These are phyloP conservation scores for Mortierella sp. DNA, from an alignment of 371 early-diverging fungal species.

Conservation along the genomic window DNA sequence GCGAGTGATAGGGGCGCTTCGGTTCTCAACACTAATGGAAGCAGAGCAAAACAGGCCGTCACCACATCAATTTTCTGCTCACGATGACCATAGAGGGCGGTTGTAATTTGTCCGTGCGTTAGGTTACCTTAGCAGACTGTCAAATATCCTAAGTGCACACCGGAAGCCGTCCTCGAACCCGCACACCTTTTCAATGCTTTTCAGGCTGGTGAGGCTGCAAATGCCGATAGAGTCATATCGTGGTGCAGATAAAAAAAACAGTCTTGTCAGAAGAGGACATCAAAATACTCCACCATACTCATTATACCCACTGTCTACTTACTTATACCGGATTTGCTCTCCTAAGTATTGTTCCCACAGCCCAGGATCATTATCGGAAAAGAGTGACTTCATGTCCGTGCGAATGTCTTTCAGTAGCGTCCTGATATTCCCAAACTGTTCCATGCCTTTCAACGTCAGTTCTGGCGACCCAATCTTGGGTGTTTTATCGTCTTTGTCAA, in stretches of 20 bases:
- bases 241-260: not conserved
- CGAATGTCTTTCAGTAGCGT: constrained; percentile 11
- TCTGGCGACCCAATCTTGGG: too few relatives aligned
- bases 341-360: constrained; percentile 10
- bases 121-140: constrained; percentile 17
- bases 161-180: constrained; percentile 21
- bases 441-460: constrained; percentile 16
- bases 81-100: too few relatives aligned
- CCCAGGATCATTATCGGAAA: not conserved
- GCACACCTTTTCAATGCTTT: constrained; percentile 11
- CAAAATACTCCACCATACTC: not conserved
- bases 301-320: not conserved
- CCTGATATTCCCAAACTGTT: constrained; percentile 30
- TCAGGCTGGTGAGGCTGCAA: constrained; percentile 13
- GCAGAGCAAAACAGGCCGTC: too few relatives aligned
- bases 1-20: not conserved
- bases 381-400: constrained; percentile 4
- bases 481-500: too few relatives aligned
- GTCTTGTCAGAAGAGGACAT: not conserved
- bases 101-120: too few relatives aligned
- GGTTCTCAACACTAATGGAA: not conserved
- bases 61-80: too few relatives aligned
- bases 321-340: constrained; percentile 17
- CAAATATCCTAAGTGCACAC: constrained; percentile 20
- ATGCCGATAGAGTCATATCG: not conserved